Percentiles rank a stretch among this genome's conserved stretches.
phyloP scores from a whole-genome alignment of 2,329 filamentous ascomycete species.

The Pyrenophora graminea region DNA sequence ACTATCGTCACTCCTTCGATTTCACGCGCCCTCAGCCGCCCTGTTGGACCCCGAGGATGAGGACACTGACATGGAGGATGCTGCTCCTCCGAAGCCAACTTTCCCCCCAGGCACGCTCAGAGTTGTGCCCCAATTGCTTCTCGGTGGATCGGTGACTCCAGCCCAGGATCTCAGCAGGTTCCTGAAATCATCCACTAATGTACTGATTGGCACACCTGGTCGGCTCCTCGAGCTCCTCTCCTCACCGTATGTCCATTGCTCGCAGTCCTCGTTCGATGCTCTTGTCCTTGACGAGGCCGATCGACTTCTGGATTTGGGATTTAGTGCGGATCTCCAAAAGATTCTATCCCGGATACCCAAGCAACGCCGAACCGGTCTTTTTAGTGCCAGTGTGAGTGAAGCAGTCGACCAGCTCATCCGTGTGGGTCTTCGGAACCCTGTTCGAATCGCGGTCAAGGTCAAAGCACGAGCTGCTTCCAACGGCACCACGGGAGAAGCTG shows the following conservation, averaged over 20 bases:
- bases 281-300: constrained; percentile 95
- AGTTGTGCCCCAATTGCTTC: constrained; percentile 76
- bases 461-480: constrained; percentile 54
- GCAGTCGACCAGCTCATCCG: constrained; percentile 91
- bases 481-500: constrained; percentile 52
- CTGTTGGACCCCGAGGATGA: constrained; percentile 59
- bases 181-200: constrained; percentile 80
- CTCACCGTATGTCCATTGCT: constrained; percentile 84
- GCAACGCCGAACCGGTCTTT: constrained; percentile 88
- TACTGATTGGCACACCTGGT: constrained; percentile 89
- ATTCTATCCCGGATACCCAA: constrained; percentile 87
- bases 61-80: constrained; percentile 48
- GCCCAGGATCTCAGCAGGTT: constrained; percentile 87
- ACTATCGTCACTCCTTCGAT: constrained; percentile 74
- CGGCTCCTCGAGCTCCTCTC: constrained; percentile 84
- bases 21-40: constrained; percentile 79
- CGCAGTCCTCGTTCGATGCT: constrained; percentile 86
- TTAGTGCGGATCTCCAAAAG: constrained; percentile 85
- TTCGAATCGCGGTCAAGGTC: constrained; percentile 92
- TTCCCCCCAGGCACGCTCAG: constrained; percentile 57
- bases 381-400: constrained; percentile 94
- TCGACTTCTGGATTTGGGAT: constrained; percentile 87
- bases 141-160: constrained; percentile 79
- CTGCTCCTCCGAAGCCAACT: constrained; percentile 43
- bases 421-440: constrained; percentile 89